Percentiles rank a stretch among this genome's conserved stretches.
These are phyloP conservation scores for Gelatoporia subvermispora DNA, from an alignment of 768 basidiomycete species.

Conservation along the genomic window DNA sequence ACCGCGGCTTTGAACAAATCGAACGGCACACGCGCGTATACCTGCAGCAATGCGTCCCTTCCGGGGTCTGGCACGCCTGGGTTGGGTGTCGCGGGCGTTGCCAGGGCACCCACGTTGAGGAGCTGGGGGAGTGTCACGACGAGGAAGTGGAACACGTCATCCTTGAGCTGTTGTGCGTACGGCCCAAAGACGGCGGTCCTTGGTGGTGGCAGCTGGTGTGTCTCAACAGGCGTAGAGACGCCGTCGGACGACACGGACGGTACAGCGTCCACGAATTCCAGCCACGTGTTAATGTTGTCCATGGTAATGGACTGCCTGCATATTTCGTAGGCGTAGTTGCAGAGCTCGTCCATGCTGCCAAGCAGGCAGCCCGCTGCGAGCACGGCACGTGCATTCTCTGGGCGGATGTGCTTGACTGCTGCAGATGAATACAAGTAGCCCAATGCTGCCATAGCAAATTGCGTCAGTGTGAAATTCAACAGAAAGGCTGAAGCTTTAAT, in stretches of 20 bases:
- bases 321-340: constrained; percentile 70
- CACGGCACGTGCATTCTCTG: constrained; percentile 79
- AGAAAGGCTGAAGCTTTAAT: constrained; percentile 5
- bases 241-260: constrained; percentile 44
- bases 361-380: constrained; percentile 82
- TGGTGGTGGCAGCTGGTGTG: constrained; percentile 27
- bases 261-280: constrained; percentile 65
- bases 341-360: constrained; percentile 84
- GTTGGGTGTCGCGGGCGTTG: constrained; percentile 30
- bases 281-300: constrained; percentile 72
- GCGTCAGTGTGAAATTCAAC: too few relatives aligned
- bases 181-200: constrained; percentile 64
- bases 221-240: constrained; percentile 36
- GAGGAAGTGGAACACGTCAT: constrained; percentile 77
- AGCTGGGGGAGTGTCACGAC: constrained; percentile 67
- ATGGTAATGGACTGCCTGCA: constrained; percentile 73
- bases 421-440: constrained; percentile 77
- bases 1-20: constrained; percentile 82
- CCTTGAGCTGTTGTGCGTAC: constrained; percentile 70
- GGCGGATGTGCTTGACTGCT: constrained; percentile 61
- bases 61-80: constrained; percentile 35
- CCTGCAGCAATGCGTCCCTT: constrained; percentile 65
- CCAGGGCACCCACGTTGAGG: constrained; percentile 40
- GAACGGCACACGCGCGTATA: constrained; percentile 80
- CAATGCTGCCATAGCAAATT: constrained; percentile 46